phyloP scores from a whole-genome alignment of 176 grass and related monocot genomes.

The Tillandsia leiboldiana region DNA sequence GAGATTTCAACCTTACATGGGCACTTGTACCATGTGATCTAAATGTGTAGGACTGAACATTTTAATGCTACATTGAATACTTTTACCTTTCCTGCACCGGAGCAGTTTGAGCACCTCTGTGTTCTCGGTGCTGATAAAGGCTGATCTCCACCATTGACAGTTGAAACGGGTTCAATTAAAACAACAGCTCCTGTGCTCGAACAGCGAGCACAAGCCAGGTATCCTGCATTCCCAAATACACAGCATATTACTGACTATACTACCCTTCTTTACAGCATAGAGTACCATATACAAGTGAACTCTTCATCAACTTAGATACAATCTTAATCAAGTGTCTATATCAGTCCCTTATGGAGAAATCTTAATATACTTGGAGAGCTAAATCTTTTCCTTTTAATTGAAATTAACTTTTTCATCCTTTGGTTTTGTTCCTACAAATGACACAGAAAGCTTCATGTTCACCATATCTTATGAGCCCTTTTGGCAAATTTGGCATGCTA shows the following conservation, averaged over 20 bases:
- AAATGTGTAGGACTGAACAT: neutral
- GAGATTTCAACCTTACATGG: too few species aligned
- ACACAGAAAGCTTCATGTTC: too few species aligned
- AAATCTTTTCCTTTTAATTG: too few species aligned
- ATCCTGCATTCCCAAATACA: slow-evolving; percentile 39
- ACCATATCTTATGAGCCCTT: too few species aligned
- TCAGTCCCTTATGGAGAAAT: too few species aligned
- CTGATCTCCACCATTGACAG: slow-evolving; percentile 34
- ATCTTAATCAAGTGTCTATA: too few species aligned
- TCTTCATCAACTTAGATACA: too few species aligned
- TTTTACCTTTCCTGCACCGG: slow-evolving; percentile 85
- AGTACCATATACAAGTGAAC: too few species aligned
- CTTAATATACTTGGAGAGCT: too few species aligned
- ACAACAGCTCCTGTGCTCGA: slow-evolving; percentile 80
- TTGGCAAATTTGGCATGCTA: too few species aligned
- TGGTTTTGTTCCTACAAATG: too few species aligned
- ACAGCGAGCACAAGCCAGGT: slow-evolving; percentile 92
- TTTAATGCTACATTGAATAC: neutral
- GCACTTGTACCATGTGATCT: neutral
- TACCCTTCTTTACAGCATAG: neutral
- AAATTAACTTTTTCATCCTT: too few species aligned
- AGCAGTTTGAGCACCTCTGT: slow-evolving; percentile 90
- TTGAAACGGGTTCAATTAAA: slow-evolving; percentile 58
- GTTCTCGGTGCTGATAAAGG: slow-evolving; percentile 64
- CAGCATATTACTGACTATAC: neutral